phyloP scores from a whole-genome alignment of 768 basidiomycete species.

The Candolleomyces efflorescens region DNA sequence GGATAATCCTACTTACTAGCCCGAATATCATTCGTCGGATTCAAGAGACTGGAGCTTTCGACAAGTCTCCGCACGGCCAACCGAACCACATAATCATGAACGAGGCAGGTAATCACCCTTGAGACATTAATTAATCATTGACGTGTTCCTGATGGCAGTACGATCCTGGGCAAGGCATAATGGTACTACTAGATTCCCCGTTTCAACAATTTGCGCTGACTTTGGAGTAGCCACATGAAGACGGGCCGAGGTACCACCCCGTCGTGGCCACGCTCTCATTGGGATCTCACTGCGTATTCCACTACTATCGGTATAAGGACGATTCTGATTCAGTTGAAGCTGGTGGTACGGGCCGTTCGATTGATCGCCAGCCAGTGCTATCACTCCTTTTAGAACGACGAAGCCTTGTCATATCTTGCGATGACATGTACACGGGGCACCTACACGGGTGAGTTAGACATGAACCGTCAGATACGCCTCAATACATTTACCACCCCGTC shows the following conservation, averaged over 20 bases:
- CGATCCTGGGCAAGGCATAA: slow-evolving; percentile 87
- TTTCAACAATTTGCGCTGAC: not conserved
- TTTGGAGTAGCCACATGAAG: slow-evolving; percentile 75
- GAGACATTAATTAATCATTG: slow-evolving; percentile 1
- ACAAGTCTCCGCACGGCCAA: slow-evolving; percentile 53
- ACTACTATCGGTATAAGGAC: slow-evolving; percentile 68
- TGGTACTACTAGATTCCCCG: slow-evolving; percentile 45
- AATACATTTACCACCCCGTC: not conserved
- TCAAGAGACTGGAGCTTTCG: slow-evolving; percentile 57
- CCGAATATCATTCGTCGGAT: slow-evolving; percentile 77
- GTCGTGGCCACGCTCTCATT: slow-evolving; percentile 90
- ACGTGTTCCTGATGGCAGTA: slow-evolving; percentile 44
- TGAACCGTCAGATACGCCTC: not conserved
- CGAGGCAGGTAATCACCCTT: slow-evolving; percentile 45
- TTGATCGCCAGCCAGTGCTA: slow-evolving; percentile 60
- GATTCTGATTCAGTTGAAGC: slow-evolving; percentile 14
- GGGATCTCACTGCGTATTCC: slow-evolving; percentile 77
- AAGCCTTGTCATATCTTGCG: slow-evolving; percentile 75
- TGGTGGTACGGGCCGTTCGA: slow-evolving; percentile 40
- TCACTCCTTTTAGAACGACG: slow-evolving; percentile 82
- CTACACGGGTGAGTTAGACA: slow-evolving; percentile 64
- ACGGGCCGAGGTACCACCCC: slow-evolving; percentile 85
- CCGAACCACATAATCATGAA: slow-evolving; percentile 93
- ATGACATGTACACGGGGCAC: slow-evolving; percentile 62
- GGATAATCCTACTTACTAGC: slow-evolving; percentile 31